phyloP scores from a whole-genome alignment of 768 basidiomycete genomes.

The Phylloporus scabripes region DNA sequence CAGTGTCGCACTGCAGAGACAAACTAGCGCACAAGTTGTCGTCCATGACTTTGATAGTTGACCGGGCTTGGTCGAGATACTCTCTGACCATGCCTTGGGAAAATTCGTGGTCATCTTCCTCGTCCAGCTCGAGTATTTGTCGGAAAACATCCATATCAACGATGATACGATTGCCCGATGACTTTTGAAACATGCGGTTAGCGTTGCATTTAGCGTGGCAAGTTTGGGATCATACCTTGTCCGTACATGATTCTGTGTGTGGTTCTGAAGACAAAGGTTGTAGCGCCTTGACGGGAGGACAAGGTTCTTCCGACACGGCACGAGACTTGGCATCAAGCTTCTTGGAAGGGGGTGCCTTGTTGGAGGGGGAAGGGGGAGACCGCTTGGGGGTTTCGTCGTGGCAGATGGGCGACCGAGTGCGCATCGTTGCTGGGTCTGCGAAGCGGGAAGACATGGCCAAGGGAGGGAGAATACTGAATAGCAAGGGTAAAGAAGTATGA shows the following conservation, averaged over 20 bases:
- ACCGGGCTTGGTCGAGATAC: conserved; percentile 75
- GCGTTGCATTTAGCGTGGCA: neutral
- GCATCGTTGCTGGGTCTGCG: conserved; percentile 25
- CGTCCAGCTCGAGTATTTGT: conserved; percentile 91
- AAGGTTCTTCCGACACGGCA: conserved; percentile 26
- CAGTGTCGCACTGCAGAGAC: conserved; percentile 8
- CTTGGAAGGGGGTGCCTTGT: conserved; percentile 27
- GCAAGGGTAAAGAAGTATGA: conserved; percentile 13
- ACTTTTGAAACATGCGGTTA: conserved; percentile 11
- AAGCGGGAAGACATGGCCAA: conserved; percentile 26
- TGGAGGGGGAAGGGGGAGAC: conserved; percentile 31
- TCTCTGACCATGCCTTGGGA: conserved; percentile 70
- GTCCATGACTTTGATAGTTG: conserved; percentile 78
- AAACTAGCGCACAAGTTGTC: conserved; percentile 59
- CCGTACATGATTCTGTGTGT: conserved; percentile 17
- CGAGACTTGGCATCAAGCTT: conserved; percentile 29
- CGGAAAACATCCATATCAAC: conserved; percentile 78
- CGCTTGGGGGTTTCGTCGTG: conserved; percentile 26
- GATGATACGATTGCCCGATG: conserved; percentile 26
- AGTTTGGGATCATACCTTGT: conserved; percentile 23
- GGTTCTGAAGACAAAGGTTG: conserved; percentile 13
- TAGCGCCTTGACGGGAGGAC: conserved; percentile 5
- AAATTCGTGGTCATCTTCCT: conserved; percentile 73
- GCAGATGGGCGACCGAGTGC: conserved; percentile 27
- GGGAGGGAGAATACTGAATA: conserved; percentile 3